Base-by-base conservation (phyloP, 441 rosid species). In the Bocquillonia castaneifolia region DNA sequence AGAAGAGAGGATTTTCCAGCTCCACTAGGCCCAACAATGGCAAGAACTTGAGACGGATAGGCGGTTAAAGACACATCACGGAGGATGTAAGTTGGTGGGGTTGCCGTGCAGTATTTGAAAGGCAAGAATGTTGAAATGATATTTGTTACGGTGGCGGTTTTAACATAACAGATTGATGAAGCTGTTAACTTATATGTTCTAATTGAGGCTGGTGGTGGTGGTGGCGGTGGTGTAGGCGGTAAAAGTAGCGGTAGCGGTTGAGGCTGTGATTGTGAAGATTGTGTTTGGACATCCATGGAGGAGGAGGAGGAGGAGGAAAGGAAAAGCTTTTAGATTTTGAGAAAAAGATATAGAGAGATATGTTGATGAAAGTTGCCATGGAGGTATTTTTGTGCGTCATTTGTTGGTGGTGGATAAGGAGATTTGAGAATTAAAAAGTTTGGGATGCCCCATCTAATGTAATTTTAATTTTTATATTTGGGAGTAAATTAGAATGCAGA, bases 1-100 rank as follows among this genome's bases (percentile, higher is more conserved):
- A 93, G 92, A 23, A 93, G 92, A 32, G 98, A 85, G 52, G 98
- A 93, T 73, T 93, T 93, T 31, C 97, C 98, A 8, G 97, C 97
- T 22, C 96, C 96, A 32, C 94, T 88, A 0, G 97, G 98, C 61
- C 98, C 98, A 59, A 93, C 98, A 10, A 93, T 67, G 80, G 98
- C 98, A 14, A 93, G 93, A 78, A 93, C 88, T 72, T 90, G 86
- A 51, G 90, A 76, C 1, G 97, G 96, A 70, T 77, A 80, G 57
- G 98, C 96, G 8, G 91, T 81, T 72, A 92, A 78, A 52, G 89
- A 82, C 52, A 92, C 81, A 68, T 88, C 83, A 2, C 71, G 76
- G 76, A 92, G 92, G 77, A 90, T 88, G 75, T 76, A 76, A 37
- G 79, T 53, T 8, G 88, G 89, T 58, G 88, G 76, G 6, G 76